These are phyloP conservation scores for Pyrenophora tritici-repentis DNA, from an alignment of 2,329 filamentous ascomycete species.

Conservation along the genomic window DNA sequence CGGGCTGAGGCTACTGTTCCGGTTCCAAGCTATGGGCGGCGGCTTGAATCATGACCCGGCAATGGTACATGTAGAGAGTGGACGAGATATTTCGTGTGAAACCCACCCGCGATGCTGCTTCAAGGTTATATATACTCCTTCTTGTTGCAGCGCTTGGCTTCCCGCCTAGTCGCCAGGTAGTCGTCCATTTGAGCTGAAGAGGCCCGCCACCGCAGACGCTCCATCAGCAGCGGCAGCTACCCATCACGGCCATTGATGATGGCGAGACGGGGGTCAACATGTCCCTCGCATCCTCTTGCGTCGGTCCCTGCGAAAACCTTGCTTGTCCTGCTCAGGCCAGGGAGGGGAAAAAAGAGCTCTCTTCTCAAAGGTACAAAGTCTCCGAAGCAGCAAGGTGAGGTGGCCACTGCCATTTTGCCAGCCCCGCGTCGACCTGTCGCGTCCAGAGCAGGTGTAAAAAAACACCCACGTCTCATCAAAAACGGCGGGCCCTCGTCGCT, in stretches of 20 bases:
- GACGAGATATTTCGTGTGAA: not conserved
- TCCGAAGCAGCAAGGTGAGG: constrained; percentile 30
- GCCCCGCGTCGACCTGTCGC: constrained; percentile 27
- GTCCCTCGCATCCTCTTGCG: constrained; percentile 28
- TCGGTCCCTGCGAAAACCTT: constrained; percentile 21
- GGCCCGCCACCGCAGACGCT: constrained; percentile 32
- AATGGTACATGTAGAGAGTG: not conserved
- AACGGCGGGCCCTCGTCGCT: constrained; percentile 25
- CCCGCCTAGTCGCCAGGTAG: constrained; percentile 23
- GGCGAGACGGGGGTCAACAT: constrained; percentile 25
- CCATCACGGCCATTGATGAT: constrained; percentile 25
- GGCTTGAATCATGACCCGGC: constrained; percentile 8
- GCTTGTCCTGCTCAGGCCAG: constrained; percentile 4
- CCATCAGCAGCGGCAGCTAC: constrained; percentile 20
- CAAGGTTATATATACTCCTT: not conserved
- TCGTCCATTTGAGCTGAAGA: constrained; percentile 39
- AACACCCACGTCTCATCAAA: constrained; percentile 21
- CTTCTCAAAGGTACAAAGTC: constrained; percentile 21
- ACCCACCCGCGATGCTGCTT: constrained; percentile 2
- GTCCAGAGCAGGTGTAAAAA: constrained; percentile 25
- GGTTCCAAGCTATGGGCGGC: constrained; percentile 7
- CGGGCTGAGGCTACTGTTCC: constrained; percentile 19
- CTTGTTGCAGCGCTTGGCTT: constrained; percentile 32
- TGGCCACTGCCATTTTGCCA: constrained; percentile 31
- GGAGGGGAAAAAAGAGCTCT: constrained; percentile 34